Conservation (phyloP, 371 early-diverging fungal genomes). For the Blakeslea trispora region DNA sequence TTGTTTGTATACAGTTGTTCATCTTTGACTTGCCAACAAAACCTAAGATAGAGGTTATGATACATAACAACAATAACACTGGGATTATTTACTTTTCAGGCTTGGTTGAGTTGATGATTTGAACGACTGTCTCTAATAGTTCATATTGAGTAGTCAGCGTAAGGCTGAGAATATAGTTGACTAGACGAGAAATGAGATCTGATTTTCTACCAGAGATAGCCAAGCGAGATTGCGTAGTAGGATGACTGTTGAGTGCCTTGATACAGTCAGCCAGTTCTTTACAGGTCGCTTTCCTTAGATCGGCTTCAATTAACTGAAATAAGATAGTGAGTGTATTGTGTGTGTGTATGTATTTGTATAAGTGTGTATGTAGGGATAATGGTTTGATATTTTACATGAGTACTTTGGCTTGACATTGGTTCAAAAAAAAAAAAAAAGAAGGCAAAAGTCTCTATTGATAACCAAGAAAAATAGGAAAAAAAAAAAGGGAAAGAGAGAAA, state of each 20-base stretch:
- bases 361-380: too few relatives aligned
- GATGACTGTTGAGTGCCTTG: slow-evolving; percentile 9
- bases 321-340: too few relatives aligned
- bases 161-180: not conserved
- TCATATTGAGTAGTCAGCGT: not conserved
- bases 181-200: slow-evolving; percentile 10
- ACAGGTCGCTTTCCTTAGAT: slow-evolving; percentile 15
- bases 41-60: not conserved
- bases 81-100: slow-evolving; percentile 27
- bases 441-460: too few relatives aligned
- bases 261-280: slow-evolving; percentile 20
- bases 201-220: slow-evolving; percentile 16
- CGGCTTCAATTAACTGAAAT: slow-evolving; percentile 2
- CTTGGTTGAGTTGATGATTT: slow-evolving; percentile 12
- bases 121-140: slow-evolving; percentile 9
- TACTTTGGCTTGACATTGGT: too few relatives aligned
- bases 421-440: too few relatives aligned
- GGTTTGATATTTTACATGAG: too few relatives aligned
- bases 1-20: slow-evolving; percentile 7
- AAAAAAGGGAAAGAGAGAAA: too few relatives aligned
- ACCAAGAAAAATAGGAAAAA: too few relatives aligned
- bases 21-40: slow-evolving; percentile 12
- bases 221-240: not conserved
- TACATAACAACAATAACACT: too few relatives aligned
- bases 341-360: too few relatives aligned